These are phyloP conservation scores for Claviceps cyperi DNA, from an alignment of 2,329 filamentous ascomycete genomes.

Conservation along the genomic window DNA sequence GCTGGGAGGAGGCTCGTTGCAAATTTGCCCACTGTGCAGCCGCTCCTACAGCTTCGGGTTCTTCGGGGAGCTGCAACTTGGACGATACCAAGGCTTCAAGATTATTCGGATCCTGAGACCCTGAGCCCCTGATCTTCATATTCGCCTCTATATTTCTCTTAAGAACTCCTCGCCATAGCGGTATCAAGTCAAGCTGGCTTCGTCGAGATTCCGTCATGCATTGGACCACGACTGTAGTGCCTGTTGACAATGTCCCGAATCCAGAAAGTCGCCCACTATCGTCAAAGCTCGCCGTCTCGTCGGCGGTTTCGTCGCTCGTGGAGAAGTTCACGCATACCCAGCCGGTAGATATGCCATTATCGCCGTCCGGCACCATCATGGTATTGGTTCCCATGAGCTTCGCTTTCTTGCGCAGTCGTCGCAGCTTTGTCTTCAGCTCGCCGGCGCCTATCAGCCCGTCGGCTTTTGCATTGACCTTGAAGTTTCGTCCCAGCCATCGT, in stretches of 20 bases:
- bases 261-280: slow-evolving; percentile 52
- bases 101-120: slow-evolving; percentile 11
- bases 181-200: slow-evolving; percentile 37
- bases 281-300: slow-evolving; percentile 29
- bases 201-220: slow-evolving; percentile 41
- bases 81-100: slow-evolving; percentile 17
- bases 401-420: slow-evolving; percentile 65
- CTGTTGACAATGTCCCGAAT: slow-evolving; percentile 45
- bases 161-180: slow-evolving; percentile 32
- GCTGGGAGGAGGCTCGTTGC: slow-evolving; percentile 19
- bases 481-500: slow-evolving; percentile 63
- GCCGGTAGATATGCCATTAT: slow-evolving; percentile 81
- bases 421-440: slow-evolving; percentile 76
- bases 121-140: slow-evolving; percentile 17
- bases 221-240: slow-evolving; percentile 41
- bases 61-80: slow-evolving; percentile 19
- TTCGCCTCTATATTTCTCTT: slow-evolving; percentile 19
- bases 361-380: slow-evolving; percentile 47
- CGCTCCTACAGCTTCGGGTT: slow-evolving; percentile 7
- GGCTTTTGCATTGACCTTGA: slow-evolving; percentile 61
- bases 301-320: slow-evolving; percentile 42
- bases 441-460: slow-evolving; percentile 83
- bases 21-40: slow-evolving; percentile 22
- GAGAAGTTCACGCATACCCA: slow-evolving; percentile 95
- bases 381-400: slow-evolving; percentile 63